Conservation (phyloP, 768 basidiomycete species). For the Terana coerulea region DNA sequence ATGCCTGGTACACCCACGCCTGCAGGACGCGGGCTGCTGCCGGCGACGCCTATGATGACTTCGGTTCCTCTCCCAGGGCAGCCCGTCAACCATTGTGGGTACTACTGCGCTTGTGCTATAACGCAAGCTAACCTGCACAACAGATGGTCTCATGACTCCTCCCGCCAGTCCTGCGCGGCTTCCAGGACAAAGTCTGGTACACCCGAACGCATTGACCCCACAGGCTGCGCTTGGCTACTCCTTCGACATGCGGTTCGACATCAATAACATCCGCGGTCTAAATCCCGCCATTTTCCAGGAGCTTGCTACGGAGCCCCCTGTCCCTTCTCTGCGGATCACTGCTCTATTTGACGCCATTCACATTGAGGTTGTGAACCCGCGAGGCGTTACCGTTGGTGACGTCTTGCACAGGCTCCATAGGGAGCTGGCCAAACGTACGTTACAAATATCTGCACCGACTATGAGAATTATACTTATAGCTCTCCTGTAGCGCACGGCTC, state of each 20-base stretch:
- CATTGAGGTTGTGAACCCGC: slow-evolving; percentile 5
- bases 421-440: slow-evolving; percentile 4
- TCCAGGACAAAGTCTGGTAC: no score
- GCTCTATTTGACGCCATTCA: slow-evolving; percentile 3
- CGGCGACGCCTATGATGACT: slow-evolving; percentile 9
- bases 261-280: not conserved
- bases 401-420: slow-evolving; percentile 7
- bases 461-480: slow-evolving; percentile 1
- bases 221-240: not conserved
- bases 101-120: not conserved
- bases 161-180: slow-evolving; percentile 3
- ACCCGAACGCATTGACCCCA: not conserved
- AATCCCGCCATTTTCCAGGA: not conserved
- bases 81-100: not conserved
- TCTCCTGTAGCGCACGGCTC: not conserved
- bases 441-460: not conserved
- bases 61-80: slow-evolving; percentile 1
- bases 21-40: slow-evolving; percentile 2
- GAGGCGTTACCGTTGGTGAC: slow-evolving; percentile 14
- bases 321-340: slow-evolving; percentile 5
- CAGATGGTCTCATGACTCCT: slow-evolving; percentile 8
- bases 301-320: slow-evolving; percentile 13
- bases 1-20: slow-evolving; percentile 7
- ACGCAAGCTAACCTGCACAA: not conserved
- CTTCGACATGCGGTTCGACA: slow-evolving; percentile 11